Conservation (phyloP, 2,329 filamentous ascomycete genomes). For the Ophiosphaerella korrae region DNA sequence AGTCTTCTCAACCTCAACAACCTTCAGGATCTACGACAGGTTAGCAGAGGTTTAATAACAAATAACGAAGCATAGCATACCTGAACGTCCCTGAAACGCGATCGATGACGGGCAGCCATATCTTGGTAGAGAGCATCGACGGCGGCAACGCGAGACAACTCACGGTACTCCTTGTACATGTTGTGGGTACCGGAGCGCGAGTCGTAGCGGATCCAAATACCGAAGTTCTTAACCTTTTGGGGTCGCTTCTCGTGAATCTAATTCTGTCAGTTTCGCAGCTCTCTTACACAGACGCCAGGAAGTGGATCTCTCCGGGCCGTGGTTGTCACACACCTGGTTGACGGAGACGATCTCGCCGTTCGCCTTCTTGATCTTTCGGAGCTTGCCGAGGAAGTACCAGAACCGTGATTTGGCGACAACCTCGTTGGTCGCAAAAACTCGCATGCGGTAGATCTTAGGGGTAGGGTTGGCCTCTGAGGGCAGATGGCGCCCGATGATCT, state of each 20-base stretch:
- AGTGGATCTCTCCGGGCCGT: background rate
- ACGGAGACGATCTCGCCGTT: constrained; percentile 98
- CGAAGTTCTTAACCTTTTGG: constrained; percentile 99
- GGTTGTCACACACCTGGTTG: constrained; percentile 76
- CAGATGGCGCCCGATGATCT: constrained; percentile 99
- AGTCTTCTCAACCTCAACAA: constrained; percentile 94
- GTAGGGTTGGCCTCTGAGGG: constrained; percentile 96
- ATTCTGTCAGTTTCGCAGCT: constrained; percentile 17
- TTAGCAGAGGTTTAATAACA: constrained; percentile 5
- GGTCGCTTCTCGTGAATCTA: constrained; percentile 99
- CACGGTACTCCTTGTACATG: constrained; percentile 99
- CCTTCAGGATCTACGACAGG: constrained; percentile 82
- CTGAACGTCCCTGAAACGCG: constrained; percentile 97
- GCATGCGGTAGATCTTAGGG: constrained; percentile 99
- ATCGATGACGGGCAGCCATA: constrained; percentile 98
- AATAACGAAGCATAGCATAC: constrained; percentile 61
- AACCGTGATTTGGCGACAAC: constrained; percentile 99
- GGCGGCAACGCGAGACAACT: constrained; percentile 94
- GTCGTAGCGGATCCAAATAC: constrained; percentile 99
- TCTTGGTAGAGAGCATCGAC: constrained; percentile 98
- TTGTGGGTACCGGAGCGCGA: constrained; percentile 99
- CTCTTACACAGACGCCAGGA: background rate
- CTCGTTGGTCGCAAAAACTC: constrained; percentile 97
- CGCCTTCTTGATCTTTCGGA: constrained; percentile 99
- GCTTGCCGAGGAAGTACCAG: constrained; percentile 99